Conservation (phyloP, 2,329 filamentous ascomycete species). For the Daldinia sp. region DNA sequence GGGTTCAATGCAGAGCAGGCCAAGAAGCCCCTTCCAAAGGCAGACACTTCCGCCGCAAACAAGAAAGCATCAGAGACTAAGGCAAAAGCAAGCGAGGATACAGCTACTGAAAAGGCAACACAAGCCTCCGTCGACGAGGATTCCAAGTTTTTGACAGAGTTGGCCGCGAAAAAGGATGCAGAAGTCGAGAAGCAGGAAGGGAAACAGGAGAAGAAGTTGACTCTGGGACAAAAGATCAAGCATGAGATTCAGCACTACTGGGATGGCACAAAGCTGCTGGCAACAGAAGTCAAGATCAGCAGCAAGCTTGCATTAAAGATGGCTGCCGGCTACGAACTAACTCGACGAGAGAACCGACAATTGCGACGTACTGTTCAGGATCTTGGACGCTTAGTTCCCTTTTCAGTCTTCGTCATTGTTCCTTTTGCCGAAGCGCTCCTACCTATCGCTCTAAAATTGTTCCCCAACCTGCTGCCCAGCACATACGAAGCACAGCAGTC, state of each 20-base stretch:
- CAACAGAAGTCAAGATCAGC: constrained; percentile 92
- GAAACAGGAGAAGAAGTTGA: constrained; percentile 87
- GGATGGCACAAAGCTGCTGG: constrained; percentile 97
- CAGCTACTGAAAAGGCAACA: constrained; percentile 45
- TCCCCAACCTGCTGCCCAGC: constrained; percentile 97
- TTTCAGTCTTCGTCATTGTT: constrained; percentile 96
- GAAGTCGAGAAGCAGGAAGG: constrained; percentile 72
- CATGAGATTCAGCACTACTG: constrained; percentile 95
- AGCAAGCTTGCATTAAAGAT: constrained; percentile 93
- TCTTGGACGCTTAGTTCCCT: constrained; percentile 90
- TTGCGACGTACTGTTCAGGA: constrained; percentile 94
- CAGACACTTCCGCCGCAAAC: constrained; percentile 54
- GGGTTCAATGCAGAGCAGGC: constrained; percentile 92
- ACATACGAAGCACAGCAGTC: constrained; percentile 94
- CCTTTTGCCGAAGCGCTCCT: constrained; percentile 95
- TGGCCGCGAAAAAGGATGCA: constrained; percentile 73
- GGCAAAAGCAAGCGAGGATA: constrained; percentile 49
- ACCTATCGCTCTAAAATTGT: constrained; percentile 90
- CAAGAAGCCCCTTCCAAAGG: constrained; percentile 81
- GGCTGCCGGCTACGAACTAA: constrained; percentile 97
- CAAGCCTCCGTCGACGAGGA: constrained; percentile 48
- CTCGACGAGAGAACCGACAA: constrained; percentile 91
- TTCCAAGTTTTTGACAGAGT: constrained; percentile 67
- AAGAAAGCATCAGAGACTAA: constrained; percentile 53
- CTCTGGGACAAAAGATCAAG: constrained; percentile 91